Conservation (phyloP, 2,329 filamentous ascomycete species). For the Penicillium fuscoglaucum region DNA sequence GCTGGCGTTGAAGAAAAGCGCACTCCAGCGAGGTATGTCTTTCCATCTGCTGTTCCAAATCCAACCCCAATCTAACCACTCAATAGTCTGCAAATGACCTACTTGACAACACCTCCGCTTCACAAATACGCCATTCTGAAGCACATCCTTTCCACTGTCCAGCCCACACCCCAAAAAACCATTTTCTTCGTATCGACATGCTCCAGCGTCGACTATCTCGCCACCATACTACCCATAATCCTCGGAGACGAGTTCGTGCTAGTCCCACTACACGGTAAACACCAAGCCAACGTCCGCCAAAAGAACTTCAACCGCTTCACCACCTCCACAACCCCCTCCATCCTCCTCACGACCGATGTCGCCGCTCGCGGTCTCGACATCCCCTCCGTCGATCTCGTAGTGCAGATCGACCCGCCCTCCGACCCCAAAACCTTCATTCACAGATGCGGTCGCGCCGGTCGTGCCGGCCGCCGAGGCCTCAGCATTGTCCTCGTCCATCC, state of each 20-base stretch:
- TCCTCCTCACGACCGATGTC: constrained; percentile 90
- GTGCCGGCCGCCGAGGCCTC: constrained; percentile 69
- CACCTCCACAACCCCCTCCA: constrained; percentile 69
- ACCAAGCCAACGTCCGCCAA: constrained; percentile 80
- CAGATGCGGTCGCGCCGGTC: constrained; percentile 63
- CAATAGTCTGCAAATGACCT: constrained; percentile 78
- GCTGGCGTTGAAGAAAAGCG: constrained; percentile 76
- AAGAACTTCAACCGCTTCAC: constrained; percentile 84
- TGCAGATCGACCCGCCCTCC: constrained; percentile 81
- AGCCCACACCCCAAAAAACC: constrained; percentile 75
- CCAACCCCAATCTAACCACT: constrained; percentile 17
- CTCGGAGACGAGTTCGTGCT: constrained; percentile 68
- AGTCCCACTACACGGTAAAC: constrained; percentile 87
- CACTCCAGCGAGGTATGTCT: constrained; percentile 69
- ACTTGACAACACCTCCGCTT: constrained; percentile 70
- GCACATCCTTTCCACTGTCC: constrained; percentile 66
- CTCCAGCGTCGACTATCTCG: constrained; percentile 91
- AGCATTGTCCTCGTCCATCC: constrained; percentile 83
- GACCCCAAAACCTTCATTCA: constrained; percentile 83
- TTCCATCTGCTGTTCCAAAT: background rate
- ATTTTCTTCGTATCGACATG: constrained; percentile 95
- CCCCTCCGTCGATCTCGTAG: constrained; percentile 83
- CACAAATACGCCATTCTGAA: constrained; percentile 77
- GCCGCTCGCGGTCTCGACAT: constrained; percentile 90
- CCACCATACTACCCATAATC: constrained; percentile 72